Base-by-base conservation (phyloP, 2,329 filamentous ascomycete species). In the Ambrosiella cleistominuta region DNA sequence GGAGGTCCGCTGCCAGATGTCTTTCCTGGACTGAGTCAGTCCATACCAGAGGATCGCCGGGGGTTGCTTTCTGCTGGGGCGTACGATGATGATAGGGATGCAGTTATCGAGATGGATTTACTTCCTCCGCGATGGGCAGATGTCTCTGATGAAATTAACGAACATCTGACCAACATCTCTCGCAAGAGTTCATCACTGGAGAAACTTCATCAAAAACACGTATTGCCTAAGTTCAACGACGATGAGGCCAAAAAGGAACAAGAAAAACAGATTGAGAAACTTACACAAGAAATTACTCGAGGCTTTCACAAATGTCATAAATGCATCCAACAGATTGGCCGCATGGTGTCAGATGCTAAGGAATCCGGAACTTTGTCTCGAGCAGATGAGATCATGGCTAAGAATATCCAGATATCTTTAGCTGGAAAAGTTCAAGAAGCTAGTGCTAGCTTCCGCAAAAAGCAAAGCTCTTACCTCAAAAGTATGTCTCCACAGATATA, bases 31-130 rank as follows among this genome's bases (percentile, higher is more conserved):
- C 66, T 67, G 58, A 71, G 66, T 64, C 67, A 67, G 65, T 67
- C 70, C 58, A 69, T 69, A 56, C 57, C 57, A 17, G 78, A 80
- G 61, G 76, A 79, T 66, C 73, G 76, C 59, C 86, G 88, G 63
- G 89, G 91, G 45, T 85, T 98, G 65, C 86, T 98, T 68, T 86
- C 89, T 62, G 77, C 81, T 58, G 82, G 79, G 65, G 83, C 84
- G 64, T 89, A 86, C 68, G 81, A 80, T 61, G 86, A 94, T 69
- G 88, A 95, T 71, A 89, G 89, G 67, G 91, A 97, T 70, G 86
- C 88, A 17, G 82, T 98, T 59, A 97, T 98, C 66, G 93, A 98
- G 74, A 97, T 98, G 93, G 91, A 97, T 70, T 74, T 95, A 44
- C 77, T 98, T 15, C 93, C 93, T 27, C 93, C 93, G 57, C 83